phyloP scores from a whole-genome alignment of 176 grass and related monocot genomes.

The Poa pratensis region DNA sequence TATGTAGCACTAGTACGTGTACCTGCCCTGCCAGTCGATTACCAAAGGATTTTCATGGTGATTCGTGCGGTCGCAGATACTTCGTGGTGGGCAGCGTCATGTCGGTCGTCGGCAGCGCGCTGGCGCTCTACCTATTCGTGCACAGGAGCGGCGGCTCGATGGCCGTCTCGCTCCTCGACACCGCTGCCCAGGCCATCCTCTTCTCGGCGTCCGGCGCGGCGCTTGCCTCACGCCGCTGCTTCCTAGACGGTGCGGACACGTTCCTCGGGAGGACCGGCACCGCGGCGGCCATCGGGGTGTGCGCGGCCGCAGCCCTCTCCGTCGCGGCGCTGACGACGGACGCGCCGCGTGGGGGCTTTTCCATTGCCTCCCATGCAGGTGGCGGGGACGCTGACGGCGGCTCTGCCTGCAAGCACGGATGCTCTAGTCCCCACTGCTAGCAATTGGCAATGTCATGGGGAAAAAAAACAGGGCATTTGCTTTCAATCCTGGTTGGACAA shows the following conservation, averaged over 20 bases:
- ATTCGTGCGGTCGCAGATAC: slow-evolving; percentile 31
- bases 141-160: neutral
- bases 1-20: neutral
- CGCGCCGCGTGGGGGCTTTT: neutral
- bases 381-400: no score
- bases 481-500: no score
- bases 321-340: slow-evolving; percentile 1
- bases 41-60: neutral
- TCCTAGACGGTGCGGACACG: neutral
- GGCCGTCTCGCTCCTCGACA: slow-evolving; percentile 32
- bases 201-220: slow-evolving; percentile 41
- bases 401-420: neutral
- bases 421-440: neutral
- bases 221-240: slow-evolving; percentile 7
- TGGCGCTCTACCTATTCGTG: slow-evolving; percentile 38
- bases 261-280: slow-evolving; percentile 16
- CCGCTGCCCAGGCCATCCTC: slow-evolving; percentile 32
- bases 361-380: no score
- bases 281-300: slow-evolving; percentile 5
- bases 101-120: slow-evolving; percentile 33
- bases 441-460: neutral
- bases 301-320: neutral
- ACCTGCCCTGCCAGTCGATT: no score
- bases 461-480: no score
- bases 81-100: slow-evolving; percentile 34